phyloP scores from a whole-genome alignment of 2,329 filamentous ascomycete species.

The Aspergillus niger region DNA sequence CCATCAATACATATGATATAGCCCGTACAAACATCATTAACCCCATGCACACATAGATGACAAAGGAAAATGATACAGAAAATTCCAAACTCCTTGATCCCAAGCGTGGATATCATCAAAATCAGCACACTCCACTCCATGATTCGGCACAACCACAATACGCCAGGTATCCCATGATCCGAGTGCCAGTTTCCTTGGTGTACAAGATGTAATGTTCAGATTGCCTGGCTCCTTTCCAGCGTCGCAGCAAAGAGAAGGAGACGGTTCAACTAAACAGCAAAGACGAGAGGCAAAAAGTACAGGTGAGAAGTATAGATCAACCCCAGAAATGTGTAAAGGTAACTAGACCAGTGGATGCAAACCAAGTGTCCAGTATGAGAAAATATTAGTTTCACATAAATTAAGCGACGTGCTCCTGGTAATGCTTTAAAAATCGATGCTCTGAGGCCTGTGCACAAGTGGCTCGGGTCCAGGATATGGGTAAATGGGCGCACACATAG shows the following conservation, averaged over 20 bases:
- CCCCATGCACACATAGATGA: neutral
- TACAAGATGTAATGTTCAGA: neutral
- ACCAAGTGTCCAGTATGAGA: neutral
- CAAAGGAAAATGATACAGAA: neutral
- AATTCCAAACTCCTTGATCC: slow-evolving; percentile 5
- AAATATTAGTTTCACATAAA: slow-evolving; percentile 7
- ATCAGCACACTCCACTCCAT: neutral
- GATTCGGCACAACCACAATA: slow-evolving; percentile 8
- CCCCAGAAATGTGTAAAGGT: neutral
- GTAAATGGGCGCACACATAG: slow-evolving; percentile 33
- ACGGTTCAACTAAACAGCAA: neutral
- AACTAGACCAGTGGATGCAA: neutral
- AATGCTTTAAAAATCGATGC: slow-evolving; percentile 25
- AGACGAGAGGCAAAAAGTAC: neutral
- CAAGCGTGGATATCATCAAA: slow-evolving; percentile 8
- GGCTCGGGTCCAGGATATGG: slow-evolving; percentile 29
- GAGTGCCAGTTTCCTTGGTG: neutral
- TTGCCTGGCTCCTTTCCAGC: neutral
- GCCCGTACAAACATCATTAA: neutral
- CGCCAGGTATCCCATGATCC: slow-evolving; percentile 12
- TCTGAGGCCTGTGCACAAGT: slow-evolving; percentile 24
- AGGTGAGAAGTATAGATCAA: neutral
- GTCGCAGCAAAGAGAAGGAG: neutral
- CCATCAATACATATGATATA: neutral
- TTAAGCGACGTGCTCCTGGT: neutral